These are phyloP conservation scores for Mycena citricolor DNA, from an alignment of 1,284 basidiomycete species.

Conservation along the genomic window DNA sequence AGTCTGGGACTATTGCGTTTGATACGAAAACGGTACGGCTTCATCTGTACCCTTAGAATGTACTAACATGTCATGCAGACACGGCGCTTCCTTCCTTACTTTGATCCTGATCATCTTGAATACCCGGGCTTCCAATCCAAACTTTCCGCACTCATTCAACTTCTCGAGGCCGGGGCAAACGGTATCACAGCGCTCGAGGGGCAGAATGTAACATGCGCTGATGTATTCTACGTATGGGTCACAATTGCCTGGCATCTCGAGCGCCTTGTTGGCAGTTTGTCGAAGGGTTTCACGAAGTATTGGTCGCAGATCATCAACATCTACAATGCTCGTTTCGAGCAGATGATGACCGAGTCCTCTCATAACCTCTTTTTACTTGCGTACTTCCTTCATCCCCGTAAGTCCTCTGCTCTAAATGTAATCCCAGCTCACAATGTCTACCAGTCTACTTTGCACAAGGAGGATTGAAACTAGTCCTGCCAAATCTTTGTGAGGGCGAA, in stretches of 20 bases:
- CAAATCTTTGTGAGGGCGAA: constrained; percentile 18
- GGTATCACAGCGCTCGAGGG: constrained; percentile 28
- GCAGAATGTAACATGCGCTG: constrained; percentile 27
- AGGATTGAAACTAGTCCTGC: constrained; percentile 25
- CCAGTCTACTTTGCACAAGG: constrained; percentile 24
- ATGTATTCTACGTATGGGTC: constrained; percentile 30
- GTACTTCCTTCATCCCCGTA: constrained; percentile 30
- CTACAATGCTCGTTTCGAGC: constrained; percentile 27
- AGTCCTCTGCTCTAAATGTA: background rate
- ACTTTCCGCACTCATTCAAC: constrained; percentile 22
- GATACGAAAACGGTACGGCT: constrained; percentile 9
- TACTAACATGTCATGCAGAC: constrained; percentile 19
- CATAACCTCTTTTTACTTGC: constrained; percentile 27
- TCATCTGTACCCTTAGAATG: background rate
- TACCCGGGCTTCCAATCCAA: constrained; percentile 21
- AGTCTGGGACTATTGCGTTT: constrained; percentile 9
- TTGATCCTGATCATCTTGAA: constrained; percentile 18
- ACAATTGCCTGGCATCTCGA: constrained; percentile 29
- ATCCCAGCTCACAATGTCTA: background rate
- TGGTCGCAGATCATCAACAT: constrained; percentile 15
- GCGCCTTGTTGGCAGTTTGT: constrained; percentile 20
- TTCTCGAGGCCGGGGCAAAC: constrained; percentile 24
- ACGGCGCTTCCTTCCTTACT: constrained; percentile 23
- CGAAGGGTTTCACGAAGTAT: constrained; percentile 1
- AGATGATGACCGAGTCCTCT: constrained; percentile 32